These are phyloP conservation scores for Zostera marina DNA, from an alignment of 116 monocot species.

Conservation along the genomic window DNA sequence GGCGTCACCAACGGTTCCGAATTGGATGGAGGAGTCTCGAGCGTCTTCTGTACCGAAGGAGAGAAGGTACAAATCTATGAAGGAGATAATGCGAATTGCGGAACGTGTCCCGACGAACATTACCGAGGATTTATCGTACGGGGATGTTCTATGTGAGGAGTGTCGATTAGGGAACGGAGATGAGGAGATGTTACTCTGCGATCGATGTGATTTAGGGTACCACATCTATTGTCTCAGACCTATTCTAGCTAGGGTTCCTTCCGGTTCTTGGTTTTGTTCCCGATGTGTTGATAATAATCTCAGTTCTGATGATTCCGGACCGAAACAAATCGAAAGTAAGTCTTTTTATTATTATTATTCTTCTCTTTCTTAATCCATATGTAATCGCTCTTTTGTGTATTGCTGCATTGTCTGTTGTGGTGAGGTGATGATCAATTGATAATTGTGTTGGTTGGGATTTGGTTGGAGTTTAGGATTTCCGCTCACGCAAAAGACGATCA, in stretches of 20 bases:
- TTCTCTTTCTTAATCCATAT: constrained; percentile 7
- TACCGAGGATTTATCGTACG: not conserved
- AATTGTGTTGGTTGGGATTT: too few species aligned
- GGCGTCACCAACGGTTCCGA: too few species aligned
- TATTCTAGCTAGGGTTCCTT: constrained; percentile 61
- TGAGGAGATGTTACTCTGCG: constrained; percentile 80
- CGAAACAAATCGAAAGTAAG: too few species aligned
- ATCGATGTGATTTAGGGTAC: constrained; percentile 54
- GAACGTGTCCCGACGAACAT: too few species aligned
- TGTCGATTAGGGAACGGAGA: constrained; percentile 57
- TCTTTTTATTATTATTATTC: too few species aligned
- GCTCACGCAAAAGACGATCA: constrained; percentile 76
- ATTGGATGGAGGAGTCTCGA: too few species aligned
- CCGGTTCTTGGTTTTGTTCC: constrained; percentile 71
- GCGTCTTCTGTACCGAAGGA: too few species aligned
- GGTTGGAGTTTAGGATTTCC: constrained; percentile 40
- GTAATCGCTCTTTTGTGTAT: not conserved
- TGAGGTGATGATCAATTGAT: too few species aligned
- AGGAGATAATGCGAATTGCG: too few species aligned
- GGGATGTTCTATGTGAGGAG: constrained; percentile 25
- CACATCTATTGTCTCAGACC: constrained; percentile 97
- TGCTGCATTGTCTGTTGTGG: constrained; percentile 2
- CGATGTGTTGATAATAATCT: constrained; percentile 13
- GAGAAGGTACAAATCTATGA: too few species aligned
- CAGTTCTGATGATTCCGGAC: too few species aligned